phyloP scores from a whole-genome alignment of 805 yeast species.

The Candida easanensis region DNA sequence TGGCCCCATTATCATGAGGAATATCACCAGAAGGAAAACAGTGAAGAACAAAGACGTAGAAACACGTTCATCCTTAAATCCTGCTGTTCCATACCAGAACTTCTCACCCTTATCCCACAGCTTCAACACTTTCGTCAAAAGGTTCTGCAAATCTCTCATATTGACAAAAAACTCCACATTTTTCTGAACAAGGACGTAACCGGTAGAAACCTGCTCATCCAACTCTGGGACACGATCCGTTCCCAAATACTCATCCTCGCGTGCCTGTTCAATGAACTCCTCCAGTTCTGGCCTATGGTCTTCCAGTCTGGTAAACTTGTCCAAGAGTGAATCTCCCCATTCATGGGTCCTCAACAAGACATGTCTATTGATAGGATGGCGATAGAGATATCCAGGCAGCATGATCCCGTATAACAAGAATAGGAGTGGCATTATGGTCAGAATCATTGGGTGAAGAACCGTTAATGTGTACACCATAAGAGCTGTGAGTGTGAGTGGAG shows the following conservation, averaged over 20 bases:
- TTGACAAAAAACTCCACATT: constrained; percentile 48
- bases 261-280: constrained; percentile 9
- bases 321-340: constrained; percentile 54
- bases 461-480: constrained; percentile 61
- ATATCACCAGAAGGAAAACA: constrained; percentile 36
- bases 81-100: constrained; percentile 59
- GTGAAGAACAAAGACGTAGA: constrained; percentile 59
- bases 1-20: constrained; percentile 41
- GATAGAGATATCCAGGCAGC: constrained; percentile 64
- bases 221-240: constrained; percentile 25
- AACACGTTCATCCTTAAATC: constrained; percentile 64
- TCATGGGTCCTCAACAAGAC: constrained; percentile 42
- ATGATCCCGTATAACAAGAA: constrained; percentile 54
- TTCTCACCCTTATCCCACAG: constrained; percentile 50
- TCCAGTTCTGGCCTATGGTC: constrained; percentile 31
- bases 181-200: constrained; percentile 25
- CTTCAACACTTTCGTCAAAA: constrained; percentile 52
- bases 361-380: constrained; percentile 60
- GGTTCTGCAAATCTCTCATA: constrained; percentile 70
- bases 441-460: constrained; percentile 68
- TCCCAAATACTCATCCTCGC: constrained; percentile 8
- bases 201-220: constrained; percentile 20
- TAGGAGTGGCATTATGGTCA: constrained; percentile 61
- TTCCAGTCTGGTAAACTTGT: constrained; percentile 33
- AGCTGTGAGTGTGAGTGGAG: constrained; percentile 62